Conservation (phyloP, 2,329 filamentous ascomycete species). For the Nemania sp. region DNA sequence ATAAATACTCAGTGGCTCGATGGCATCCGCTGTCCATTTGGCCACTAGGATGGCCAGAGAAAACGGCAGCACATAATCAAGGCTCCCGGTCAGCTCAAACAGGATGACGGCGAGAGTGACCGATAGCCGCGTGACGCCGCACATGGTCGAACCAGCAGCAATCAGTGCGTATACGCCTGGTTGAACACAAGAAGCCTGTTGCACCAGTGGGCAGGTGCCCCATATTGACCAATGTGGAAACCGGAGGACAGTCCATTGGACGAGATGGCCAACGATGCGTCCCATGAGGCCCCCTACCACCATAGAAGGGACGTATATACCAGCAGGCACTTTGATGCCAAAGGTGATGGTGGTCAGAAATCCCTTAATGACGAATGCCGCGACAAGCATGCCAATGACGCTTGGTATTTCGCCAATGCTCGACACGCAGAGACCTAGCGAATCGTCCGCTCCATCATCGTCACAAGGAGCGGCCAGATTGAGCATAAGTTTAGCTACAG, state of each 20-base stretch:
- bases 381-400: constrained; percentile 70
- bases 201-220: constrained; percentile 69
- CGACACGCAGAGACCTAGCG: constrained; percentile 76
- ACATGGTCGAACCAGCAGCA: constrained; percentile 96
- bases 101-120: constrained; percentile 94
- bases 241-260: constrained; percentile 78
- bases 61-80: constrained; percentile 94
- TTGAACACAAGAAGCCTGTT: constrained; percentile 82
- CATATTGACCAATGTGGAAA: constrained; percentile 75
- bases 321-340: constrained; percentile 93
- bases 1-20: constrained; percentile 94
- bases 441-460: constrained; percentile 62
- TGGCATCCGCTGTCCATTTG: constrained; percentile 97
- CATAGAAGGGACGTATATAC: constrained; percentile 99
- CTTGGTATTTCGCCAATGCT: constrained; percentile 74
- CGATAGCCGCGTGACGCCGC: constrained; percentile 89
- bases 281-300: constrained; percentile 93
- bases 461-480: constrained; percentile 90
- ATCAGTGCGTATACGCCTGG: constrained; percentile 97
- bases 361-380: constrained; percentile 88
- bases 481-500: constrained; percentile 87
- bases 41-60: constrained; percentile 88
- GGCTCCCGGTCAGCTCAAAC: constrained; percentile 91
- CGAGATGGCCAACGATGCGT: constrained; percentile 80
- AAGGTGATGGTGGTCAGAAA: constrained; percentile 89